Evolutionary conservation across 1,284 basidiomycete species (phyloP), one percentile per base, ranked within the genome.

Genomic region (Pterulicium gracile): DNA sequence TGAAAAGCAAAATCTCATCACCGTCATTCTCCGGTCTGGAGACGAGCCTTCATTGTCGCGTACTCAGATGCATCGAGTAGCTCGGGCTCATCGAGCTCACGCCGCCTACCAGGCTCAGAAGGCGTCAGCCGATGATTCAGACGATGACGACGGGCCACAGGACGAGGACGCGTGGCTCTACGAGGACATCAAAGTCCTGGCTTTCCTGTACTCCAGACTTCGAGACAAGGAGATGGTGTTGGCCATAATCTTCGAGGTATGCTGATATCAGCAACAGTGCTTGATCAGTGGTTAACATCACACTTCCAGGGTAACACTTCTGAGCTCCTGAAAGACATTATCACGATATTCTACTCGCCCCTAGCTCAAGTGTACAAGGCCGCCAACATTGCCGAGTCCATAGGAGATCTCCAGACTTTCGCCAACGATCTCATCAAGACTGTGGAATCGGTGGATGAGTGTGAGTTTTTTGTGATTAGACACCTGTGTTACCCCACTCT

Each of bases 361-460:
- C 72, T 99, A n/a, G 96, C 96, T 0, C 90, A 95, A 57, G 96
- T 98, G 1, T 99, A 98, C 69, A 87, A 90, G 59, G 95, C 95
- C 3, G 96, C 96, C 3, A 97, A 89, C 60, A 97, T 99, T 47
- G 87, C 89, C 7, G 95, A 98, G 60, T 96, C 92, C 1, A 62
- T 99, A 1, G 74, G 81, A 24, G 96, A 98, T 60, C 59, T 98
- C 46, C 96, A 98, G 64, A 88, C 75, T 50, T 99, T 99, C 61
- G 79, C 98, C 56, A 95, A 88, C 53, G 96, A 99, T 62, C 75
- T 98, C 47, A 97, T 98, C 59, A 80, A 75, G 58, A 98, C 95
- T 0, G 93, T 98, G 2, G 95, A 98, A 59, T 75, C 78, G 48
- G 82, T 85, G 12, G 95, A 98, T 67, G 87, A 93, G 58, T 64